Evolutionary conservation across 257 asterid genomes (phyloP), one percentile per base, ranked within the genome.

Genomic region (Solanum pinnatisectum): DNA sequence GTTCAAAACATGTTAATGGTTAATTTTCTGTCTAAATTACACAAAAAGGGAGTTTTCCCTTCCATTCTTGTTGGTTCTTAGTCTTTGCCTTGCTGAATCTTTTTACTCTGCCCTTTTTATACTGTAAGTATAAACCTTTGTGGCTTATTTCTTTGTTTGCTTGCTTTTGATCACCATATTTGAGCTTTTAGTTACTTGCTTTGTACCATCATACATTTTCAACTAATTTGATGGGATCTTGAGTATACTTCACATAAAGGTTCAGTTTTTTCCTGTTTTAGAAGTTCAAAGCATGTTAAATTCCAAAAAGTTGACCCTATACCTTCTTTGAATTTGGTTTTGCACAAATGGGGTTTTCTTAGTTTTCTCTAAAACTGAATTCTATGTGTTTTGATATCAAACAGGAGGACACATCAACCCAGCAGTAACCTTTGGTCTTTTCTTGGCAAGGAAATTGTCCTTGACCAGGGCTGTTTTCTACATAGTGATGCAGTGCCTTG

Each of bases 381-480:
- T 3, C 5, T 70, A 4, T 49, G 5, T 87, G 85, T 18, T 10
- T 79, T 72, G 42, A 16, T 5, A 68, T 67, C 68, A 70, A 89
- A 90, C 93, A 93, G 97, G 97, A 89, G 97, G 97, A 84, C 97
- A 93, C 92, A 94, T 94, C 35, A 93, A 94, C 72, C 97, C 95
- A 56, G 95, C 95, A 8, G 95, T 93, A 90, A 94, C 97, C 12
- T 92, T 94, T 37, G 97, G 97, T 3, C 78, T 94, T 91, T 93
- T 93, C 92, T 84, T 94, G 85, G 96, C 96, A 72, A 91, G 97
- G 86, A 94, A 94, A 89, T 91, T 94, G 12, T 94, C 97, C 40
- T 77, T 94, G 90, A 94, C 93, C 7, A 88, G 98, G 91, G 93
- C 95, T 16, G 0, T 94, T 12, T 93, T 92, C 92, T 94, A 93